Percentiles rank a stretch among this genome's conserved stretches.
Conservation (phyloP, 2,329 filamentous ascomycete species). For the Talaromyces sp. region DNA sequence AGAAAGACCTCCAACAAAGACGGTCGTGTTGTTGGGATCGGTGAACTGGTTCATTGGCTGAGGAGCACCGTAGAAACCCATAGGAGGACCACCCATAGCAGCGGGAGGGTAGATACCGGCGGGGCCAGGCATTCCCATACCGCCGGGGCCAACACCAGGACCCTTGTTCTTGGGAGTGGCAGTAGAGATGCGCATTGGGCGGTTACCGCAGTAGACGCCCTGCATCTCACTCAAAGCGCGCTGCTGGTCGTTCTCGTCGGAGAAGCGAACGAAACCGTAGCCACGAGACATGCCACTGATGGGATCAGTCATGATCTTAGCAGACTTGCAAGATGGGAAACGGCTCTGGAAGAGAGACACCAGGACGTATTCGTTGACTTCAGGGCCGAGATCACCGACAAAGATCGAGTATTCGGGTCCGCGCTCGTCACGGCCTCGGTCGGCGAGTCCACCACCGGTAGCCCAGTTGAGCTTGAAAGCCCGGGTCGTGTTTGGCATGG, state of each 20-base stretch:
- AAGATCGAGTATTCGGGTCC: conserved; percentile 97
- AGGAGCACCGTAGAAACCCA: conserved; percentile 60
- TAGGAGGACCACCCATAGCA: conserved; percentile 62
- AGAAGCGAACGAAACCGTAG: conserved; percentile 97
- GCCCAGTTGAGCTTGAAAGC: conserved; percentile 99
- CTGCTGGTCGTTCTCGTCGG: conserved; percentile 92
- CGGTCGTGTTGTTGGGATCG: conserved; percentile 98
- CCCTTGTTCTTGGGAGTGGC: conserved; percentile 90
- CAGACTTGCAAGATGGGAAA: conserved; percentile 96
- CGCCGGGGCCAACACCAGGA: conserved; percentile 49
- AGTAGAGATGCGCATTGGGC: conserved; percentile 96
- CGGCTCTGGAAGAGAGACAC: conserved; percentile 95
- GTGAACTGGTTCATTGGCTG: conserved; percentile 99
- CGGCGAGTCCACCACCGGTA: conserved; percentile 88
- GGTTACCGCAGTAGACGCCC: conserved; percentile 96
- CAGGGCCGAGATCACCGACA: conserved; percentile 92
- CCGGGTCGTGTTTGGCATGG: conserved; percentile 89
- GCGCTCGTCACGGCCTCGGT: conserved; percentile 85
- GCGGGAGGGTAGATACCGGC: conserved; percentile 57
- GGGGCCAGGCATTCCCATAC: conserved; percentile 49
- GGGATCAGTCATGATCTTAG: conserved; percentile 99
- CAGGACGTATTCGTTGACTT: conserved; percentile 97
- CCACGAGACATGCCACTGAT: conserved; percentile 96
- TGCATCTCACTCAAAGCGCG: conserved; percentile 96
- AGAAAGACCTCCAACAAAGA: conserved; percentile 94